phyloP scores from a whole-genome alignment of 306 rosid genomes.

The Citrullus amarus region DNA sequence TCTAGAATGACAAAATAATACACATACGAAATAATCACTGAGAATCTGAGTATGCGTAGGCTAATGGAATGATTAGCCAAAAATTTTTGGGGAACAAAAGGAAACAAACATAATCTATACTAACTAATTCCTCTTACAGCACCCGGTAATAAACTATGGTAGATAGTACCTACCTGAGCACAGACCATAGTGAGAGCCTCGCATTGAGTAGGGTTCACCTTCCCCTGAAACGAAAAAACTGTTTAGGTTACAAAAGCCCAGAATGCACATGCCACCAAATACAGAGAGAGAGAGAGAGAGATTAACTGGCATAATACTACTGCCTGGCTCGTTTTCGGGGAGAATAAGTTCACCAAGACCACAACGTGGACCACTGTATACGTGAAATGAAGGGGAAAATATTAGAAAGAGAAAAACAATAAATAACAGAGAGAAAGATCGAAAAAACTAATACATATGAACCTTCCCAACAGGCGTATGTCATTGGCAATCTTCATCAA shows the following conservation, averaged over 20 bases:
- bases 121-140: neutral
- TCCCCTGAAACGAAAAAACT: constrained; percentile 59
- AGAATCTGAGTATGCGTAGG: neutral
- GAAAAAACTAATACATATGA: constrained; percentile 8
- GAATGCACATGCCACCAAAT: neutral
- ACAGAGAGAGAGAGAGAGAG: constrained; percentile 8
- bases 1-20: neutral
- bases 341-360: constrained; percentile 99
- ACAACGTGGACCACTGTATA: constrained; percentile 88
- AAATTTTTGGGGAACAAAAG: neutral
- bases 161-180: constrained; percentile 58
- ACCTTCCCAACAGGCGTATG: constrained; percentile 93
- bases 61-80: neutral
- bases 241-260: constrained; percentile 5
- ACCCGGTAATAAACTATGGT: neutral
- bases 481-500: constrained; percentile 94
- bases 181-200: constrained; percentile 99
- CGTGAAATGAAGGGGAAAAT: constrained; percentile 16
- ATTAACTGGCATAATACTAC: constrained; percentile 98
- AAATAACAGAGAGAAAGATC: neutral
- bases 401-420: neutral
- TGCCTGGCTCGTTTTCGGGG: constrained; percentile 98
- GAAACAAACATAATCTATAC: neutral
- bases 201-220: constrained; percentile 99
- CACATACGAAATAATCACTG: neutral